Conservation (phyloP, 2,329 filamentous ascomycete species). For the Fusarium mangiferae region DNA sequence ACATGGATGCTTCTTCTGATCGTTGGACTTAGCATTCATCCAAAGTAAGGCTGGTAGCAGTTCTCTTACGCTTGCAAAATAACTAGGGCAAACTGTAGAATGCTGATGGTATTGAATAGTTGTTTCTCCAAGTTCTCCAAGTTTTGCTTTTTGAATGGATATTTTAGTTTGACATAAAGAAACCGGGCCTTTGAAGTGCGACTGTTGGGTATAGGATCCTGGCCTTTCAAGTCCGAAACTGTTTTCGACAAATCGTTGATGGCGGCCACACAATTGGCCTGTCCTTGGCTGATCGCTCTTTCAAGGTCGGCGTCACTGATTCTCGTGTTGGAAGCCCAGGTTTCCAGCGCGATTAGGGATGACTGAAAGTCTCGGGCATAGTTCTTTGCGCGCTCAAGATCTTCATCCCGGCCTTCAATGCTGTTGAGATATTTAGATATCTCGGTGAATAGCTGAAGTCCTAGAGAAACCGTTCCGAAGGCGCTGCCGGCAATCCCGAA, state of each 20-base stretch:
- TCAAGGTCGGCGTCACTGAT: accelerated
- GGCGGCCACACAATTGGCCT: not conserved
- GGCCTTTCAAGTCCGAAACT: not conserved
- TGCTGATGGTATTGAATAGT: not conserved
- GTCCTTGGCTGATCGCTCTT: not conserved
- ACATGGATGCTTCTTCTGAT: accelerated
- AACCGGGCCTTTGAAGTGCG: accelerated
- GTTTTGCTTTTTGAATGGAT: not conserved
- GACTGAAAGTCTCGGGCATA: not conserved
- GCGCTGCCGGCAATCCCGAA: not conserved
- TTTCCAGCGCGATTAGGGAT: not conserved
- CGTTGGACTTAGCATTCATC: not conserved
- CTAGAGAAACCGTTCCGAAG: not conserved
- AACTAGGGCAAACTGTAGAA: accelerated
- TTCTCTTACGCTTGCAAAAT: not conserved
- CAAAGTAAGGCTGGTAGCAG: accelerated
- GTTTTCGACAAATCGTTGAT: not conserved
- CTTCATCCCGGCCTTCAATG: not conserved
- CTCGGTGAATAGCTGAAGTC: not conserved
- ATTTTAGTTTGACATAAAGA: not conserved
- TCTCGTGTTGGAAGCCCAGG: accelerated
- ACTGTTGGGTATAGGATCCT: not conserved
- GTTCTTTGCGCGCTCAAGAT: not conserved
- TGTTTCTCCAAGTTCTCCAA: not conserved
- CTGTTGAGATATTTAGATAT: not conserved